These are phyloP conservation scores for Cornus controversa DNA, from an alignment of 148 eudicot genomes.

Conservation along the genomic window DNA sequence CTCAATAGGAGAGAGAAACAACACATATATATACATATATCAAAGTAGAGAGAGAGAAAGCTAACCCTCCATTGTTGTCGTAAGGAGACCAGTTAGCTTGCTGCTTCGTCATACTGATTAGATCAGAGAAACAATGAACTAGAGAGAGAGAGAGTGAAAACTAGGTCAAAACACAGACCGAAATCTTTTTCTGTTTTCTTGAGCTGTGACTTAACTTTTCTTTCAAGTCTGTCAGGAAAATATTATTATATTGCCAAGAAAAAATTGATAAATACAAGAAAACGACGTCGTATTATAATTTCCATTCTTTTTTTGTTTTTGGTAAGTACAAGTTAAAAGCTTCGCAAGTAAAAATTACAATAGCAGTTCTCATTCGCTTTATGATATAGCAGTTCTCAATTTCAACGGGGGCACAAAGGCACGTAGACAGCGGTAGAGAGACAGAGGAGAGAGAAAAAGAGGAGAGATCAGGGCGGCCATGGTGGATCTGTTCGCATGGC, in stretches of 20 bases:
- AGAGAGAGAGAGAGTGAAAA: neutral
- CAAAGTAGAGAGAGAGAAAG: conserved; percentile 3
- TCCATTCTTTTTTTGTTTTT: too few species aligned
- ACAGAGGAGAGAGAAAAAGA: neutral
- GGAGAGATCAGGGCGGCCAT: conserved; percentile 12
- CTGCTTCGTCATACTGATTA: conserved; percentile 52
- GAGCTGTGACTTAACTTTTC: too few species aligned
- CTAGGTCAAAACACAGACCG: neutral
- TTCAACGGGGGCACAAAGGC: neutral
- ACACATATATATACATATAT: neutral
- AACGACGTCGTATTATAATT: too few species aligned
- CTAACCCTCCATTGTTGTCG: conserved; percentile 90
- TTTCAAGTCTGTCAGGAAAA: neutral
- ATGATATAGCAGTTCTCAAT: neutral
- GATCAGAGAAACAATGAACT: neutral
- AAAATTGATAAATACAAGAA: neutral
- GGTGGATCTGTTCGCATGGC: conserved; percentile 48
- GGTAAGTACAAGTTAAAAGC: too few species aligned
- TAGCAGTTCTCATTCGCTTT: too few species aligned
- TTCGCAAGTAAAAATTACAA: too few species aligned
- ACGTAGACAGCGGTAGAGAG: neutral
- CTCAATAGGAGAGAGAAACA: too few species aligned
- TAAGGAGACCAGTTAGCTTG: conserved; percentile 83
- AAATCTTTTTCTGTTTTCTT: neutral
- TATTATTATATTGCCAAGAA: neutral